Percentiles rank a stretch among this genome's conserved stretches.
phyloP scores from a whole-genome alignment of 176 grass and related monocot species.

The Lolium perenne region DNA sequence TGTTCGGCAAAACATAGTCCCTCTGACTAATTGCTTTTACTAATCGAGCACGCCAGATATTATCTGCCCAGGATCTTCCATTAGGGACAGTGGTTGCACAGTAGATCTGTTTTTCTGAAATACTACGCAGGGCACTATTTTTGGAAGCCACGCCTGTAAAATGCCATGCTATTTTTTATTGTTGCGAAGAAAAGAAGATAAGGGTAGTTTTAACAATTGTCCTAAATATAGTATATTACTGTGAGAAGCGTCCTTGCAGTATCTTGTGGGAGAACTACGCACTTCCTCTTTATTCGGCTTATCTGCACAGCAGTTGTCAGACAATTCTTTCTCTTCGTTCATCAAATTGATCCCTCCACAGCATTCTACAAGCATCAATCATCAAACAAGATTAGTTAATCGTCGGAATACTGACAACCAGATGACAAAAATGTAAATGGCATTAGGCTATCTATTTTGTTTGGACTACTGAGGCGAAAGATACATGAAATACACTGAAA shows the following conservation, averaged over 20 bases:
- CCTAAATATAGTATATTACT: constrained; percentile 41
- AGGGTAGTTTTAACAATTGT: not conserved
- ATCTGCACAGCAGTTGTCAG: constrained; percentile 39
- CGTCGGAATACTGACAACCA: not conserved
- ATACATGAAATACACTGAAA: not conserved
- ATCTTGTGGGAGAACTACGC: constrained; percentile 42
- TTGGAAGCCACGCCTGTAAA: constrained; percentile 49
- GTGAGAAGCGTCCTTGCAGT: constrained; percentile 33
- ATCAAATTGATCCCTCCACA: constrained; percentile 60
- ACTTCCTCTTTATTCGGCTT: constrained; percentile 45
- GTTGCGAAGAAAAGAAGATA: constrained; percentile 1
- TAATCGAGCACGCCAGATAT: constrained; percentile 61
- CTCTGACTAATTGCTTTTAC: constrained; percentile 46
- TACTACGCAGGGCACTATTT: constrained; percentile 43
- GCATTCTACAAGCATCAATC: constrained; percentile 50
- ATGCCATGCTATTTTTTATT: constrained; percentile 4
- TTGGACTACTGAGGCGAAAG: constrained; percentile 15
- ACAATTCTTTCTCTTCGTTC: constrained; percentile 49
- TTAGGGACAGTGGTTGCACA: constrained; percentile 36
- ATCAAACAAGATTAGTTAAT: constrained; percentile 47
- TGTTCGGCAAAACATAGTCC: constrained; percentile 37
- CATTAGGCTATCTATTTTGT: not conserved
- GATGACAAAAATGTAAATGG: constrained; percentile 18
- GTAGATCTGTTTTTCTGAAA: constrained; percentile 41
- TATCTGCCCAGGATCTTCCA: constrained; percentile 47